A percentile compares a stretch with the other conserved stretches of the same genome.
These are phyloP conservation scores for Santalum album DNA, from an alignment of 164 flowering plant genomes.

Conservation along the genomic window DNA sequence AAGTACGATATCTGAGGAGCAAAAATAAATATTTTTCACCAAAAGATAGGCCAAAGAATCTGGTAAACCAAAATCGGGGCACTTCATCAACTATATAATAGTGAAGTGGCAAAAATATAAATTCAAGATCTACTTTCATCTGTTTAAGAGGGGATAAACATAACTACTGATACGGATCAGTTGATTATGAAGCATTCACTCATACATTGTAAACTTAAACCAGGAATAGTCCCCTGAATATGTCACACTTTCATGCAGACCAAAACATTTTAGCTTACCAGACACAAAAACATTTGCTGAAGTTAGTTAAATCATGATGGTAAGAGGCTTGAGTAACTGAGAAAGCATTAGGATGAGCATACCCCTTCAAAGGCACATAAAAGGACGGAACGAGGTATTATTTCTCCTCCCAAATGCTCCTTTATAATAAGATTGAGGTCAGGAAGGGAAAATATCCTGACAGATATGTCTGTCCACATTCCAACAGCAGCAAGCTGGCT, in stretches of 20 bases:
- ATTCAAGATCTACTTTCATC: no score
- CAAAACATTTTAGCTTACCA: no score
- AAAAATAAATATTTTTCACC: background rate
- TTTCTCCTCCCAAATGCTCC: conserved; percentile 91
- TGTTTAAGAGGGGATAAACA: no score
- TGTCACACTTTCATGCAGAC: no score
- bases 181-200: no score
- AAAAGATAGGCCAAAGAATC: background rate
- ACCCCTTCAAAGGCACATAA: conserved; percentile 98
- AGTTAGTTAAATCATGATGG: background rate
- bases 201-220: no score
- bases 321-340: background rate
- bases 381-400: conserved; percentile 97
- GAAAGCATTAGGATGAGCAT: conserved; percentile 7
- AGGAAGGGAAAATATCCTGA: conserved; percentile 81
- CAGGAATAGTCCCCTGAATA: no score
- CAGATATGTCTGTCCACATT: conserved; percentile 98
- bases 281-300: no score
- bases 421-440: conserved; percentile 67
- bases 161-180: no score
- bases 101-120: no score
- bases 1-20: conserved; percentile 71
- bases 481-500: conserved; percentile 96
- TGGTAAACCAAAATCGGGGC: no score
- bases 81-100: no score